Evolutionary conservation across 345 rosid genomes (phyloP).

Genomic region (Eucalyptus urophylla): DNA sequence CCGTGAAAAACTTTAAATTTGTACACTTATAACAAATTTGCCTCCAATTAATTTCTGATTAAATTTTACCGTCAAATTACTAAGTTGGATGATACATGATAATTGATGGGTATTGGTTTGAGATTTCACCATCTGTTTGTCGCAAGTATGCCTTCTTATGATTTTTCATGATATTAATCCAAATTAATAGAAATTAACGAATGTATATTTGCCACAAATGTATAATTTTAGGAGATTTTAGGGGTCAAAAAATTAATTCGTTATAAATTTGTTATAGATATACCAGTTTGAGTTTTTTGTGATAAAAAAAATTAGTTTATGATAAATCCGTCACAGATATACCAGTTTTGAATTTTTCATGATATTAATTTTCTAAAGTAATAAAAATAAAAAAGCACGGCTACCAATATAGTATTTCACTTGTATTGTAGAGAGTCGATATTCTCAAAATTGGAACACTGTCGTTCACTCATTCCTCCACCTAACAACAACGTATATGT

Average conservation of each 20-base stretch:
- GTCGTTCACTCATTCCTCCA: not conserved
- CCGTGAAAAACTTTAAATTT: no score
- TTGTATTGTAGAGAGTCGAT: not conserved
- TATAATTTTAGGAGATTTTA: no score
- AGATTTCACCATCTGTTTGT: no score
- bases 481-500: not conserved
- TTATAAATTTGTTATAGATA: accelerated
- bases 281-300: accelerated
- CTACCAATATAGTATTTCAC: not conserved
- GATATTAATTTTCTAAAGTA: no score
- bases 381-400: not conserved
- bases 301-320: no score
- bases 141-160: accelerated
- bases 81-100: accelerated
- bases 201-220: accelerated
- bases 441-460: not conserved
- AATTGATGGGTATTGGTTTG: accelerated
- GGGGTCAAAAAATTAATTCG: no score
- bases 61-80: no score
- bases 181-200: no score
- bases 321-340: accelerated
- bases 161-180: no score
- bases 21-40: accelerated
- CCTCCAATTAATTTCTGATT: accelerated
- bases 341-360: accelerated